phyloP scores from a whole-genome alignment of 192 early-diverging fungal species.

The Linnemannia elongata region DNA sequence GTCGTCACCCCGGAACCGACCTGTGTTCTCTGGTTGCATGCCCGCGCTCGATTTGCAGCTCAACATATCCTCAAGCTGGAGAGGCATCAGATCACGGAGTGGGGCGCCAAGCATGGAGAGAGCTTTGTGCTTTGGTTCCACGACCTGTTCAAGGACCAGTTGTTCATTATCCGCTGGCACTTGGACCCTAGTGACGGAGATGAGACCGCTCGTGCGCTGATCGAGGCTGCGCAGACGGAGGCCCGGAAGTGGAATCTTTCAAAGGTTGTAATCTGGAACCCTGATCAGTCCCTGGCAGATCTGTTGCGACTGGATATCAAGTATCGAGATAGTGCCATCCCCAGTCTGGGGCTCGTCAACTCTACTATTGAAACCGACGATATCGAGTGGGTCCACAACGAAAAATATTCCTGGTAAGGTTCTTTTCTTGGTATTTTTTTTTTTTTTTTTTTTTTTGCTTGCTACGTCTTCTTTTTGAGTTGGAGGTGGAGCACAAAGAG shows the following conservation, averaged over 20 bases:
- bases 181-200: constrained; percentile 15
- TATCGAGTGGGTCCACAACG: constrained; percentile 39
- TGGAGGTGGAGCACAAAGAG: neutral
- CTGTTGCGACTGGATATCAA: constrained; percentile 15
- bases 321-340: constrained; percentile 28
- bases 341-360: constrained; percentile 17
- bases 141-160: constrained; percentile 11
- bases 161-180: constrained; percentile 44
- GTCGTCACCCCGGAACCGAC: constrained; percentile 31
- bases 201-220: constrained; percentile 4
- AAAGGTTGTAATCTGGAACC: constrained; percentile 41
- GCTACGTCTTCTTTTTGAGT: too few species aligned
- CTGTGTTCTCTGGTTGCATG: constrained; percentile 32
- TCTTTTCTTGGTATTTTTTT: neutral
- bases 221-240: constrained; percentile 29
- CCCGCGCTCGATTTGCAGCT: constrained; percentile 31
- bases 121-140: constrained; percentile 48
- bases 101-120: constrained; percentile 16
- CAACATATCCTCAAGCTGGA: constrained; percentile 10
- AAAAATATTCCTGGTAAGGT: constrained; percentile 46
- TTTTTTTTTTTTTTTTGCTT: neutral
- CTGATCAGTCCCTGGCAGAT: constrained; percentile 29
- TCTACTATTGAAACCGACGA: neutral
- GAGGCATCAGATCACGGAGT: neutral
- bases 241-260: constrained; percentile 23